Base-by-base conservation (phyloP, 1,284 basidiomycete species). In the Marasmius sp. region DNA sequence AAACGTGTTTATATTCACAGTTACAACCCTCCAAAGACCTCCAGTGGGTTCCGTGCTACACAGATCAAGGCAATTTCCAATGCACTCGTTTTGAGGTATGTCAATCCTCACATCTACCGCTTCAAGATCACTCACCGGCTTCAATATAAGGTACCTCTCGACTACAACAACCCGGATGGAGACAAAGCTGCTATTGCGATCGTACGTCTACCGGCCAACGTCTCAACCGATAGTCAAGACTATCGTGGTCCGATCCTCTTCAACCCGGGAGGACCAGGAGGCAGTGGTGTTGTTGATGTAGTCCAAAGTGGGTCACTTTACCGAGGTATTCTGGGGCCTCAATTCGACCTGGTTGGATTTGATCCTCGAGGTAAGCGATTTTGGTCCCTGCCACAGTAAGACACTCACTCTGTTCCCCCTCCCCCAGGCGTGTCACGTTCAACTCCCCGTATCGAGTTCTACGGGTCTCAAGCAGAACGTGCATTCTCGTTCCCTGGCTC, bases 201-300 rank as follows among this genome's bases (percentile, higher is more conserved):
- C 16, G 70, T 76, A n/a, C 74, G 74, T 5, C 65, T 70, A 38
- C 70, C 69, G 4, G 68, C 71, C 9, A 60, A 63, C 4, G 50
- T 70, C 7, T 36, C 71, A 0, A 67, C 62, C 12, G 12, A 69
- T 49, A 39, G 65, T 41, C 41, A 68, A 62, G 68, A 75, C 41
- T 81, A 82, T 64, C 72, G 73, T 36, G 82, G 82, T 0, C 79
- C 81, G 0, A 70, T 85, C 18, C 69, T 84, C 2, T 69, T 83
- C 67, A 85, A 85, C 61, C 84, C 84, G 0, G 83, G 83, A 1
- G 83, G 83, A 0, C 82, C 83, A 12, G 83, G 82, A 34, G 71
- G 68, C 33, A 70, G 71, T 36, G 74, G 74, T n/a, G 70, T 75
- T 10, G 60, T 63, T 9, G 38, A 75, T 0, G 64, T 80, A 16